Conservation (phyloP, 2,329 filamentous ascomycete species). For the Trichoderma sp. region DNA sequence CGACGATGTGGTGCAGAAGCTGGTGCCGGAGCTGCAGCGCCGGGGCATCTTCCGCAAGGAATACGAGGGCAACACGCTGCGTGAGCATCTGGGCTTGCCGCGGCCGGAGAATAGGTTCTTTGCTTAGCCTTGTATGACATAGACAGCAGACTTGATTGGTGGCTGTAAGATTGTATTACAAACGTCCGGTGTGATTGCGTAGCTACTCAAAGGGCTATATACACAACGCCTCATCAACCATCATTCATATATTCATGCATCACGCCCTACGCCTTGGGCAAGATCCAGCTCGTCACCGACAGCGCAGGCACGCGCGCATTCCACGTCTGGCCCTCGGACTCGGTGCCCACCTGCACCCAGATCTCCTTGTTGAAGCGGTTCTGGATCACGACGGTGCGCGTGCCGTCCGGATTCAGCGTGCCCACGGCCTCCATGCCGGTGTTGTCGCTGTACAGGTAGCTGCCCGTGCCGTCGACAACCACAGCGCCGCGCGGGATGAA, state of each 20-base stretch:
- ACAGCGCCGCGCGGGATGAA: slow-evolving; percentile 50
- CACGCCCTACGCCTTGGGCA: too few species aligned
- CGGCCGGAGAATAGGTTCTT: slow-evolving; percentile 47
- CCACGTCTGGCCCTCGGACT: slow-evolving; percentile 42
- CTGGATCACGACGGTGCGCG: slow-evolving; percentile 46
- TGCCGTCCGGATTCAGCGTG: slow-evolving; percentile 49
- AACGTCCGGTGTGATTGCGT: background rate
- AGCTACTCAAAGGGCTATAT: background rate
- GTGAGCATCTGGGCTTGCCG: slow-evolving; percentile 56
- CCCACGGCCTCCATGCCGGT: slow-evolving; percentile 49
- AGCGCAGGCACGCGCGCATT: slow-evolving; percentile 40
- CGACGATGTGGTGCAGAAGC: slow-evolving; percentile 48
- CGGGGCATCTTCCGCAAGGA: slow-evolving; percentile 54
- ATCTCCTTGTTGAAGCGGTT: slow-evolving; percentile 50
- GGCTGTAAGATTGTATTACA: background rate
- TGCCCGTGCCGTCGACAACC: slow-evolving; percentile 46
- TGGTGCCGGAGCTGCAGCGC: slow-evolving; percentile 54
- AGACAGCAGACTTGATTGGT: background rate
- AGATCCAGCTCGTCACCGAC: slow-evolving; percentile 45
- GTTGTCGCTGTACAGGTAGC: slow-evolving; percentile 45
- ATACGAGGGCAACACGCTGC: slow-evolving; percentile 53
- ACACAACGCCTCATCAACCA: background rate
- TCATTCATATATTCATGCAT: too few species aligned
- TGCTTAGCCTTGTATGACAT: background rate
- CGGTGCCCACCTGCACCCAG: slow-evolving; percentile 42